Base-by-base conservation (phyloP, 331 rosid species). In the Quercus tomentella region DNA sequence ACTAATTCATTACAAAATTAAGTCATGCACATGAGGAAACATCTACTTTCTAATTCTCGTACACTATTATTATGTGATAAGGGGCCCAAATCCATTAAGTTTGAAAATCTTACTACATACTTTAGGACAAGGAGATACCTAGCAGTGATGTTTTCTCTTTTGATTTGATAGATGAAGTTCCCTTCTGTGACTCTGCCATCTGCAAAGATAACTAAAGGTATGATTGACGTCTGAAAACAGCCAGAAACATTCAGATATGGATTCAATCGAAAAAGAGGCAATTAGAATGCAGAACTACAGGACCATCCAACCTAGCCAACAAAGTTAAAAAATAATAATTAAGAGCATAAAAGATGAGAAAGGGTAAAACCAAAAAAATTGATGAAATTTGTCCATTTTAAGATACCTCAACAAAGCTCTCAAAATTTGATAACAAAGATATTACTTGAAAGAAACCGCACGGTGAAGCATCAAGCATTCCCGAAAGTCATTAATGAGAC, bases 131-230 rank as follows among this genome's bases (percentile, higher is more conserved):
- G 66, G 77, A 77, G 80, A 43, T 89, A 94, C 99, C 98, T 86
- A 79, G 85, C 45, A 77, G 61, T 57, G 89, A 82, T 35, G 62
- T 86, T 69, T 86, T 91, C 76, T 88, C 83, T 76, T 90, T 85
- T 14, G 79, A 83, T 79, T 87, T 86, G 49, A 67, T 82, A 55
- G 94, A 77, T n/a, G 95, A 73, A 79, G 82, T 77, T 80, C 84
- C 92, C 85, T 89, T 90, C 73, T 81, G 52, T 65, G 93, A 80
- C 76, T 91, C 92, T 58, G 82, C 87, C 99, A 95, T 95, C 76
- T 76, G 81, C 69, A 43, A 63, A 78, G 81, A 82, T 75, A 56
- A 66, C 75, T 41, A 82, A 73, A n/a, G 9, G 74, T 66, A 77
- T 41, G 60, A 71, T 73, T 73, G 78, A 77, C 84, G 58, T 78